These are phyloP conservation scores for Globisporangium paroecandrum DNA, from an alignment of 352 stramenopile genomes.

Conservation along the genomic window DNA sequence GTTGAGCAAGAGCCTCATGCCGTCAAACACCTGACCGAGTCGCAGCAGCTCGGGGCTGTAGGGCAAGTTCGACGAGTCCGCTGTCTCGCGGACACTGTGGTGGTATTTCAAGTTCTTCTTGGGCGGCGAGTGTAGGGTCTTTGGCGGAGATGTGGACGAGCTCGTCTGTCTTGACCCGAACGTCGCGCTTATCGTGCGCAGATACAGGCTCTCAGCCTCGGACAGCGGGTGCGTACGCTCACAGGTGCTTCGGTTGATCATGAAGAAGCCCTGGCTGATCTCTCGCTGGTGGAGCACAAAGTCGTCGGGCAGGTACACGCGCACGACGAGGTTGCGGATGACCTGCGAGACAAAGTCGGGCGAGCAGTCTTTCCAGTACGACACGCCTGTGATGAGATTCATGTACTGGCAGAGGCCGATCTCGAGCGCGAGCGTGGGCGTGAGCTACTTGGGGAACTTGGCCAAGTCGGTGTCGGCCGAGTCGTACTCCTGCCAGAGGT, in stretches of 20 bases:
- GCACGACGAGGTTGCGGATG: constrained; percentile 25
- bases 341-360: constrained; percentile 45
- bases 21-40: constrained; percentile 40
- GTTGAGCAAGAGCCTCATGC: constrained; percentile 50
- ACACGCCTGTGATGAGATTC: constrained; percentile 32
- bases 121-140: not conserved
- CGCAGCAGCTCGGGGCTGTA: constrained; percentile 14
- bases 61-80: not conserved
- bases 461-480: constrained; percentile 30
- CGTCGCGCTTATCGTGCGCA: not conserved
- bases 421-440: constrained; percentile 35
- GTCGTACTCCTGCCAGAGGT: constrained; percentile 44
- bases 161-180: not conserved
- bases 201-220: not conserved
- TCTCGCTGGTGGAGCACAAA: constrained; percentile 38
- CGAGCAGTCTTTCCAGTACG: constrained; percentile 34
- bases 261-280: constrained; percentile 34
- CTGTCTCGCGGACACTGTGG: not conserved
- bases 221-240: constrained; percentile 15
- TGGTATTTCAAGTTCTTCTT: constrained; percentile 1
- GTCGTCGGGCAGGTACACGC: constrained; percentile 45
- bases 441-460: constrained; percentile 38
- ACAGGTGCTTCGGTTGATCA: constrained; percentile 36
- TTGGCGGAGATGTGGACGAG: not conserved
- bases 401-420: constrained; percentile 37